Evolutionary conservation across 2,329 filamentous ascomycete species (phyloP).

Genomic region (Pseudogymnoascus sp.): DNA sequence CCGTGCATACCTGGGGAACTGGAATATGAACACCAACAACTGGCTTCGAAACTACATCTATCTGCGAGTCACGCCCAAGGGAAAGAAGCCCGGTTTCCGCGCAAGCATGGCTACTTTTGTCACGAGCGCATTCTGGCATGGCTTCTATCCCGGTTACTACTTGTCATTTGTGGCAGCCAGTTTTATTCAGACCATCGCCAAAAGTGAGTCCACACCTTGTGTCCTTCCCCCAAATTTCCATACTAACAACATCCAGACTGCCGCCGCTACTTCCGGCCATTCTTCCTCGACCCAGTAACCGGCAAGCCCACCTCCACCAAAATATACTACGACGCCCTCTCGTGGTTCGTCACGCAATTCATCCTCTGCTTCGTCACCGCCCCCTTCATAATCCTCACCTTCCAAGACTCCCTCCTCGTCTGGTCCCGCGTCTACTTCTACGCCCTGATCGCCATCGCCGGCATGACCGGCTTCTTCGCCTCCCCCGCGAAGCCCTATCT

Average conservation of each 20-base stretch:
- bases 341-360: conserved; percentile 68
- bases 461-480: conserved; percentile 65
- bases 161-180: conserved; percentile 81
- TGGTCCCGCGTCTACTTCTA: conserved; percentile 92
- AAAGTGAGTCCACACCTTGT: conserved; percentile 54
- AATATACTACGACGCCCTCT: conserved; percentile 75
- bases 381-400: conserved; percentile 75
- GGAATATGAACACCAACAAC: conserved; percentile 98
- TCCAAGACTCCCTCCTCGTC: conserved; percentile 60
- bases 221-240: background rate
- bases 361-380: conserved; percentile 73
- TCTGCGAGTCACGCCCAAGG: conserved; percentile 84
- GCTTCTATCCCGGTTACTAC: conserved; percentile 96
- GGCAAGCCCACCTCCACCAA: conserved; percentile 62
- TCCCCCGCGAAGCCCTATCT: conserved; percentile 63
- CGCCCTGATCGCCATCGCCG: conserved; percentile 56
- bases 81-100: conserved; percentile 92
- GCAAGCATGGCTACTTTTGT: conserved; percentile 89
- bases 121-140: conserved; percentile 95
- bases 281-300: conserved; percentile 77
- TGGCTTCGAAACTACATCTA: conserved; percentile 97
- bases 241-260: conserved; percentile 51
- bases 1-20: conserved; percentile 80
- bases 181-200: conserved; percentile 85
- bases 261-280: conserved; percentile 80